Percentiles rank a stretch among this genome's conserved stretches.
phyloP scores from a whole-genome alignment of 2,329 filamentous ascomycete species.

The Ceratocystis alfenasii region DNA sequence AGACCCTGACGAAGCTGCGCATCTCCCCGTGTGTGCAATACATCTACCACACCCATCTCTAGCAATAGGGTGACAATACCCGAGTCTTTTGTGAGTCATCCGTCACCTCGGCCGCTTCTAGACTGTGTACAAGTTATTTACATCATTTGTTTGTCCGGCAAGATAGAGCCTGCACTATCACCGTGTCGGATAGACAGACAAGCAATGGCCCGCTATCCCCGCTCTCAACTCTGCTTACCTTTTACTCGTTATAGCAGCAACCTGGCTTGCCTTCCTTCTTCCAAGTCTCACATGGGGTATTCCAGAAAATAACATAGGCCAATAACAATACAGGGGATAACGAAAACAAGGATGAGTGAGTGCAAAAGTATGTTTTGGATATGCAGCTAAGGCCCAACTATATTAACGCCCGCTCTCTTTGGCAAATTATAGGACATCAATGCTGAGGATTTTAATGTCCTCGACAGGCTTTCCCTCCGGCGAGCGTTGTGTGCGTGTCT shows the following conservation, averaged over 20 bases:
- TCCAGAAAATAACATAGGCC: background rate
- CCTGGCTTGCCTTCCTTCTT: background rate
- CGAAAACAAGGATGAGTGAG: background rate
- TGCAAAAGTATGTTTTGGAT: background rate
- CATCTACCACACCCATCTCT: too few relatives aligned
- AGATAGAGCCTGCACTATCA: too few relatives aligned
- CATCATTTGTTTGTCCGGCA: too few relatives aligned
- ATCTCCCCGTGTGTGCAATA: too few relatives aligned
- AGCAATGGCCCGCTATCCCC: too few relatives aligned
- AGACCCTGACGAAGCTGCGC: too few relatives aligned
- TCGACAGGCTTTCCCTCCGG: slow-evolving; percentile 89
- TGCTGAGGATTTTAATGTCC: slow-evolving; percentile 94
- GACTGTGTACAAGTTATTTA: background rate
- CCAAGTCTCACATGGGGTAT: background rate
- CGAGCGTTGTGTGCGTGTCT: slow-evolving; percentile 68
- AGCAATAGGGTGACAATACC: too few relatives aligned
- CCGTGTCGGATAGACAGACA: too few relatives aligned
- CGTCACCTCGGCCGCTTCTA: background rate
- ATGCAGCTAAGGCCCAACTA: background rate
- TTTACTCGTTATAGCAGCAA: background rate
- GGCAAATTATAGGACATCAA: slow-evolving; percentile 43
- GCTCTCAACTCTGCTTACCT: background rate
- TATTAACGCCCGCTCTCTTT: background rate
- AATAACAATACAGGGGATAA: background rate
- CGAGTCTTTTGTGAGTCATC: background rate